Evolutionary conservation across 768 basidiomycete genomes (phyloP).

Genomic region (Hebeloma cylindrosporum): DNA sequence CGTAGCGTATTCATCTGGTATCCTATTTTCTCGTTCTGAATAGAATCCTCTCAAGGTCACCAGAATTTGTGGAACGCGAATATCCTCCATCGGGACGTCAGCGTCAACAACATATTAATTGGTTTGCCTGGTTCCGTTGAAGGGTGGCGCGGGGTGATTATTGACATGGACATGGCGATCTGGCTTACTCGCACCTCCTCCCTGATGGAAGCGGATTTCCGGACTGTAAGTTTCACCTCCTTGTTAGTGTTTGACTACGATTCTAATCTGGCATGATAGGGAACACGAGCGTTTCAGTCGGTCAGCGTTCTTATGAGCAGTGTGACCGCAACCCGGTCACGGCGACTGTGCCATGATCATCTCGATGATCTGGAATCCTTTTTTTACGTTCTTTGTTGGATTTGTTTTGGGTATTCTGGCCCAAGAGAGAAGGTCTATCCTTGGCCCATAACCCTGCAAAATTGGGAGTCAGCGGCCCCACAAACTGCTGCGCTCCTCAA

Average conservation of each 20-base stretch:
- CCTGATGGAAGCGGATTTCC: too few species aligned
- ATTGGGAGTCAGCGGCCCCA: too few species aligned
- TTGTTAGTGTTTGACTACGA: neutral
- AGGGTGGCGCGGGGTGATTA: slow-evolving; percentile 5
- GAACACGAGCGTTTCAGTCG: slow-evolving; percentile 4
- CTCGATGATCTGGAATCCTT: too few species aligned
- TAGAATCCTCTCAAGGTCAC: slow-evolving; percentile 6
- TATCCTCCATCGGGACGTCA: slow-evolving; percentile 9
- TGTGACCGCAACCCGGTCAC: too few species aligned
- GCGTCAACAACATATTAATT: slow-evolving; percentile 4
- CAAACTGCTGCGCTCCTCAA: too few species aligned
- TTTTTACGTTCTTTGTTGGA: too few species aligned
- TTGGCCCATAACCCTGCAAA: too few species aligned
- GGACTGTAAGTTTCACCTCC: neutral
- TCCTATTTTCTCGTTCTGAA: neutral
- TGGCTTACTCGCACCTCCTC: neutral
- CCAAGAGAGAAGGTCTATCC: too few species aligned
- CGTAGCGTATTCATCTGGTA: neutral
- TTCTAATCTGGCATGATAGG: neutral
- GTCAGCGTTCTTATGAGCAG: neutral
- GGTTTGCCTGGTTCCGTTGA: neutral
- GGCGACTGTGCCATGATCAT: too few species aligned
- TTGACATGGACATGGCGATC: slow-evolving; percentile 3
- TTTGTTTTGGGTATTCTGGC: too few species aligned
- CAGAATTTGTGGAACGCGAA: neutral